A percentile compares a stretch with the other conserved stretches of the same genome.
Evolutionary conservation across 2,329 filamentous ascomycete genomes (phyloP).

Genomic region (Cladosporium sp.): DNA sequence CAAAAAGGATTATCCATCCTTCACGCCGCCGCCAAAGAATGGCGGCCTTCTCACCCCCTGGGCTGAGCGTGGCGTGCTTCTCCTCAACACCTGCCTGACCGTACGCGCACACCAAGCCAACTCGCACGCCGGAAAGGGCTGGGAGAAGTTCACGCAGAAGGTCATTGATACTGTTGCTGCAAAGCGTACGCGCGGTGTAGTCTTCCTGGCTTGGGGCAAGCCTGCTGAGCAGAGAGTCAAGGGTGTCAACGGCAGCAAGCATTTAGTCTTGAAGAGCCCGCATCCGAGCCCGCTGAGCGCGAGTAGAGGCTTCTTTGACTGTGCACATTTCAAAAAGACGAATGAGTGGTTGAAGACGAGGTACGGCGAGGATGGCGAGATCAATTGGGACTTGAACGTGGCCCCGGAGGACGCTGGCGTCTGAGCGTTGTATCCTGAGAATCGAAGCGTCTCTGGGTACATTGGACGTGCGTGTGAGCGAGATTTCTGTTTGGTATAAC

Average conservation of each 20-base stretch:
- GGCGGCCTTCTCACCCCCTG: constrained; percentile 83
- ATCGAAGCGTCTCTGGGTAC: not conserved
- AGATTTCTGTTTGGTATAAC: not conserved
- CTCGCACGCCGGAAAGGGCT: constrained; percentile 77
- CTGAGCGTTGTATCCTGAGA: constrained; percentile 12
- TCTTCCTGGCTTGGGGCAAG: constrained; percentile 90
- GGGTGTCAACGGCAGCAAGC: constrained; percentile 64
- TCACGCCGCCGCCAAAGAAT: constrained; percentile 66
- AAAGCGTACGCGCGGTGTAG: constrained; percentile 71
- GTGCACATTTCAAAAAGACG: constrained; percentile 71
- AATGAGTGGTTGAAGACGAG: constrained; percentile 76
- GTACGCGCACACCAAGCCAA: constrained; percentile 85
- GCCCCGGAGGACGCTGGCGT: constrained; percentile 37
- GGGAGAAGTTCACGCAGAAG: constrained; percentile 88
- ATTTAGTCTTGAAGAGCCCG: constrained; percentile 77
- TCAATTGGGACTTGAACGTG: constrained; percentile 72
- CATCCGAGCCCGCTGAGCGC: constrained; percentile 95
- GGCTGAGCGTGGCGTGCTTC: constrained; percentile 85
- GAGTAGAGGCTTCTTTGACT: constrained; percentile 61
- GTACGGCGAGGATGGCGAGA: constrained; percentile 72
- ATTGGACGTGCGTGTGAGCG: not conserved
- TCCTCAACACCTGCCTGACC: constrained; percentile 92
- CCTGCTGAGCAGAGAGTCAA: constrained; percentile 74
- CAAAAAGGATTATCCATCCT: constrained; percentile 77
- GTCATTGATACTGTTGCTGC: constrained; percentile 82